These are phyloP conservation scores for Clarireedia monteithiana DNA, from an alignment of 2,329 filamentous ascomycete species.

Conservation along the genomic window DNA sequence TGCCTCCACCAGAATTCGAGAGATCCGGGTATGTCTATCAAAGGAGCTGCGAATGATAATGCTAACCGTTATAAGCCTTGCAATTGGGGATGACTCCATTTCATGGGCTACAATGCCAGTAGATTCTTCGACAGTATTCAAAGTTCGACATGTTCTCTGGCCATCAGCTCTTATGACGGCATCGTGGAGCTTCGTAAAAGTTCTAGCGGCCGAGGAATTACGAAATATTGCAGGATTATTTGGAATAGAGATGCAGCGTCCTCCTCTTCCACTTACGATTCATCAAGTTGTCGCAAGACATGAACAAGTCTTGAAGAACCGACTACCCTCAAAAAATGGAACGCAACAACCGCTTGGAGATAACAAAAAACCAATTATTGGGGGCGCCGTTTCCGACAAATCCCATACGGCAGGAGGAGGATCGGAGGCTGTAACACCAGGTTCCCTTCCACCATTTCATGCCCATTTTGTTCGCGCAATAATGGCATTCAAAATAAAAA, in stretches of 20 bases:
- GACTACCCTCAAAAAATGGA: slow-evolving; percentile 17
- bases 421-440: background rate
- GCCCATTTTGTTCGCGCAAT: slow-evolving; percentile 21
- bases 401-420: background rate
- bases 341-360: slow-evolving; percentile 11
- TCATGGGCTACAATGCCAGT: slow-evolving; percentile 41
- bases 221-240: slow-evolving; percentile 38
- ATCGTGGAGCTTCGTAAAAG: slow-evolving; percentile 43
- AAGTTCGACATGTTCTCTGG: slow-evolving; percentile 43
- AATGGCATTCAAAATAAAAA: slow-evolving; percentile 22
- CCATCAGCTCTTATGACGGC: slow-evolving; percentile 45
- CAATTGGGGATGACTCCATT: slow-evolving; percentile 42
- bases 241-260: slow-evolving; percentile 32
- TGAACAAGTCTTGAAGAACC: slow-evolving; percentile 2
- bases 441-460: slow-evolving; percentile 10
- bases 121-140: slow-evolving; percentile 39
- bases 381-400: slow-evolving; percentile 1
- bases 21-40: slow-evolving; percentile 46
- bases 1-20: slow-evolving; percentile 51
- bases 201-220: slow-evolving; percentile 37
- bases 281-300: slow-evolving; percentile 13
- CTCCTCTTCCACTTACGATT: slow-evolving; percentile 14
- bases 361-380: slow-evolving; percentile 11
- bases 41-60: background rate
- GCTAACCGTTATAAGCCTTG: slow-evolving; percentile 35